Conservation (phyloP, 108 stramenopile species). For the Cylindrotheca closterium region DNA sequence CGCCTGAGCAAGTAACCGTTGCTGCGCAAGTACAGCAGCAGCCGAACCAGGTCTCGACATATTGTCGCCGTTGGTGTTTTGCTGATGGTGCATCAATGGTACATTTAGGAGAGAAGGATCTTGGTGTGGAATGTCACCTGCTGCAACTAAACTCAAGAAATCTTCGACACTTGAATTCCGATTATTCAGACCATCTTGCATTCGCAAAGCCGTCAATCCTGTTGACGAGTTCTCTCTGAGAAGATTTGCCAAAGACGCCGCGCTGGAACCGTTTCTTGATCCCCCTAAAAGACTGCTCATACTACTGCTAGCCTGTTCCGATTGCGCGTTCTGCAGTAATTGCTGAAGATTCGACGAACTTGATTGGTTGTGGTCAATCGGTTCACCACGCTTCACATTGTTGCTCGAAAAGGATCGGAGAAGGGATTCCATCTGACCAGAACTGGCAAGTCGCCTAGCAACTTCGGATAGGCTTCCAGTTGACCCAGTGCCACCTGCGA, state of each 20-base stretch:
- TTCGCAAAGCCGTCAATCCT: slow-evolving; percentile 69
- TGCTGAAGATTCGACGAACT: slow-evolving; percentile 56
- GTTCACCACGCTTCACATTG: slow-evolving; percentile 28
- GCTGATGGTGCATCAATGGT: slow-evolving; percentile 60
- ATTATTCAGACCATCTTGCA: slow-evolving; percentile 61
- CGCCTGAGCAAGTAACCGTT: slow-evolving; percentile 49
- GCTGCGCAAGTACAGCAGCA: slow-evolving; percentile 38
- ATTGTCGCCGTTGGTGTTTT: slow-evolving; percentile 5
- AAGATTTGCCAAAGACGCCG: slow-evolving; percentile 60
- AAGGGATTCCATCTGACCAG: slow-evolving; percentile 67
- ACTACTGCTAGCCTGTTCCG: slow-evolving; percentile 11
- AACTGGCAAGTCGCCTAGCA: slow-evolving; percentile 46
- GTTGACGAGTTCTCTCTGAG: slow-evolving; percentile 65
- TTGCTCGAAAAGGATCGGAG: slow-evolving; percentile 52
- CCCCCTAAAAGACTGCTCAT: slow-evolving; percentile 34
- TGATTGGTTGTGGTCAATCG: neutral
- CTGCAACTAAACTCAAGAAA: slow-evolving; percentile 82
- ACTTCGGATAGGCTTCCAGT: slow-evolving; percentile 27
- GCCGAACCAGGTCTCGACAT: slow-evolving; percentile 1
- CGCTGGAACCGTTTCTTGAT: slow-evolving; percentile 22
- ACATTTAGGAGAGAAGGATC: slow-evolving; percentile 78
- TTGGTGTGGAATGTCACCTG: slow-evolving; percentile 88
- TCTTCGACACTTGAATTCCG: slow-evolving; percentile 86
- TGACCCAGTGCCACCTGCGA: slow-evolving; percentile 9
- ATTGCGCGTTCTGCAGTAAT: slow-evolving; percentile 50